Base-by-base conservation (phyloP, 768 basidiomycete genomes). In the Tylopilus vinaceipallidus region DNA sequence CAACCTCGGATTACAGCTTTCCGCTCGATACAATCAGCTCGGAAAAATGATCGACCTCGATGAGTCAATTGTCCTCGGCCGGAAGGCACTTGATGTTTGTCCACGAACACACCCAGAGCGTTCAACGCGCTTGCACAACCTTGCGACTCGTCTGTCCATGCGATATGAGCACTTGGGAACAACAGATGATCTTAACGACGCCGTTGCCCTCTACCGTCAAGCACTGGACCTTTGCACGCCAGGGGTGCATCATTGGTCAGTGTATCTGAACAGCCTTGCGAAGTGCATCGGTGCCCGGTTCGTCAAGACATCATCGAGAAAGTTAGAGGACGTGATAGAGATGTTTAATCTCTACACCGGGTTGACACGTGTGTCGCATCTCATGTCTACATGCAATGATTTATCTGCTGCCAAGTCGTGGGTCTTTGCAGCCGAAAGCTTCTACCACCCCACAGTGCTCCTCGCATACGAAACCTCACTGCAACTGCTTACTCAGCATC, bases 381-480 rank as follows among this genome's bases (percentile, higher is more conserved):
- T 8, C 3, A 20, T 37, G 4, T 32, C 27, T 13, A 20, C 14
- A 0, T 10, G n/a, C n/a, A n/a, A 10, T 2, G 35, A 52, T 27
- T 7, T 33, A 4, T 38, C 10, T 26, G 48, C 40, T 1, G 16
- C 51, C 4, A 20, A 19, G 16, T 27, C 19, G 42, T 38, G 54
- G 44, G 13, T 38, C 5, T 7, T 9, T 22, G 32, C 2, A 0
- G 54, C 59, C 2, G 42, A 49, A 30, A 0, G 17, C 2, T 39
- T 53, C 16, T 12, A 32, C 2, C 54, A 59, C 34, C 20, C 19
- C 17, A 57, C 59, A 0, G 35, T 24, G n/a, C 19, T 53, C n/a
- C 42, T 42, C 9, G 56, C 56, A 14, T 47, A 58, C 16, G 13
- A 47, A 24, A 44, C 29, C 3, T 33, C 44, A 2, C 20, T 59